phyloP scores from a whole-genome alignment of 2,329 filamentous ascomycete genomes.

The Plenodomus tracheiphilus region DNA sequence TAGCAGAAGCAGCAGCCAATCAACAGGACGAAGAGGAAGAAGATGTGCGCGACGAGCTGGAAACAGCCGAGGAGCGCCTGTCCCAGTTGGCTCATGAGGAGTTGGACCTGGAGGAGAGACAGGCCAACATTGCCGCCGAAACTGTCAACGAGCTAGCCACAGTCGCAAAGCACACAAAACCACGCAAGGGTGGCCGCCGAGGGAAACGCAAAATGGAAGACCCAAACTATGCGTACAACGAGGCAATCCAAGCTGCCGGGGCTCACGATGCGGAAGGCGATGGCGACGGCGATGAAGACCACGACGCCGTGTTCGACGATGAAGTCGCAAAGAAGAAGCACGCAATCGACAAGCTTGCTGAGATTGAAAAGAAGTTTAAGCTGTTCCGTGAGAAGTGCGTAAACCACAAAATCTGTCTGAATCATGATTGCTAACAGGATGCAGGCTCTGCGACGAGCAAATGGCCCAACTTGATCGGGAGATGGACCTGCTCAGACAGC shows the following conservation, averaged over 20 bases:
- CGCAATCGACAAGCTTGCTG: constrained; percentile 76
- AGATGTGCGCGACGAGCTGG: constrained; percentile 56
- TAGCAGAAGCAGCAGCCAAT: constrained; percentile 34
- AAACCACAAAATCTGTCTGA: background rate
- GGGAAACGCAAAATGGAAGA: constrained; percentile 58
- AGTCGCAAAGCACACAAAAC: constrained; percentile 42
- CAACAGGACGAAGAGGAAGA: constrained; percentile 34
- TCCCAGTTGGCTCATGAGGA: constrained; percentile 37
- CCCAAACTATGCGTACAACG: constrained; percentile 20
- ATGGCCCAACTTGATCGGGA: constrained; percentile 77
- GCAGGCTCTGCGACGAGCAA: constrained; percentile 83
- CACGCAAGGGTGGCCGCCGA: constrained; percentile 46
- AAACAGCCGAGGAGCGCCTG: constrained; percentile 46
- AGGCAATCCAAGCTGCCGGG: constrained; percentile 63
- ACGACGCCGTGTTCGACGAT: constrained; percentile 41
- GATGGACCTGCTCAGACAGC: constrained; percentile 61
- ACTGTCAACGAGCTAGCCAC: constrained; percentile 38
- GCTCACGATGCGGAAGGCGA: constrained; percentile 60
- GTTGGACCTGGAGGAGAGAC: constrained; percentile 38
- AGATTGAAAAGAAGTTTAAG: constrained; percentile 86
- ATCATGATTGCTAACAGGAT: constrained; percentile 25
- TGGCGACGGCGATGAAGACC: constrained; percentile 51
- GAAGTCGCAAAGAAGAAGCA: constrained; percentile 74
- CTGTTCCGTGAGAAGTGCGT: constrained; percentile 77
- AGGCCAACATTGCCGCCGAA: constrained; percentile 38